Conservation (phyloP, 2,329 filamentous ascomycete species). For the Tolypocladium paradoxum region DNA sequence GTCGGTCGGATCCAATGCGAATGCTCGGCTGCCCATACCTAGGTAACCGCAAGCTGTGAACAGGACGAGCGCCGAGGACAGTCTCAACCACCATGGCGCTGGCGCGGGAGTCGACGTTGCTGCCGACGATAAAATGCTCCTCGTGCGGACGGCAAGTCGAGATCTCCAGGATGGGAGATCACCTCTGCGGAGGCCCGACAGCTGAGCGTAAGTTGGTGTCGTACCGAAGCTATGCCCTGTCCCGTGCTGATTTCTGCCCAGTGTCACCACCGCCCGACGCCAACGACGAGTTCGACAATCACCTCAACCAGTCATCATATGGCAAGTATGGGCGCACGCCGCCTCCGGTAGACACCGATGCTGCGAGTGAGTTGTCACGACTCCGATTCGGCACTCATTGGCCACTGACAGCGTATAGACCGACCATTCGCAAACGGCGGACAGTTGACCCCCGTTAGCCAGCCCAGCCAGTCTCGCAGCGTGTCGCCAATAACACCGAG, state of each 20-base stretch:
- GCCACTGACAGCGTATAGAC: conserved; percentile 1
- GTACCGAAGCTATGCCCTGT: not conserved
- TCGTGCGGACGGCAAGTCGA: conserved; percentile 68
- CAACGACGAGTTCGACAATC: conserved; percentile 14
- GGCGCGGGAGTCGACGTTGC: conserved; percentile 54
- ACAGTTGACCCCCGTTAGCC: conserved; percentile 54
- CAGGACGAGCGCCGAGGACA: not conserved
- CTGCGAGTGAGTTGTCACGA: conserved; percentile 34
- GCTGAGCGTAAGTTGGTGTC: conserved; percentile 31
- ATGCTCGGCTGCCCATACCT: not conserved
- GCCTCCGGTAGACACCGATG: conserved; percentile 38
- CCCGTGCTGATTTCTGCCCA: conserved; percentile 7
- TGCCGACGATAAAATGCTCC: conserved; percentile 83
- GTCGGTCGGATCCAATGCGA: not conserved
- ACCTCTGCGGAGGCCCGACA: conserved; percentile 51
- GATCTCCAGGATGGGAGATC: conserved; percentile 78
- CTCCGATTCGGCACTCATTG: not conserved
- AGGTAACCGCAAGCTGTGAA: not conserved
- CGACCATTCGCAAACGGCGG: conserved; percentile 36
- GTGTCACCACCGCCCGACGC: conserved; percentile 28
- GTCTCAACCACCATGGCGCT: conserved; percentile 30
- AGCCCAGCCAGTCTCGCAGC: conserved; percentile 46
- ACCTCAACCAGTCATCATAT: conserved; percentile 14
- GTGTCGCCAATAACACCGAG: conserved; percentile 52
- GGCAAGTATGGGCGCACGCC: conserved; percentile 30